These are phyloP conservation scores for Mortierella sp. DNA, from an alignment of 371 early-diverging fungal species.

Conservation along the genomic window DNA sequence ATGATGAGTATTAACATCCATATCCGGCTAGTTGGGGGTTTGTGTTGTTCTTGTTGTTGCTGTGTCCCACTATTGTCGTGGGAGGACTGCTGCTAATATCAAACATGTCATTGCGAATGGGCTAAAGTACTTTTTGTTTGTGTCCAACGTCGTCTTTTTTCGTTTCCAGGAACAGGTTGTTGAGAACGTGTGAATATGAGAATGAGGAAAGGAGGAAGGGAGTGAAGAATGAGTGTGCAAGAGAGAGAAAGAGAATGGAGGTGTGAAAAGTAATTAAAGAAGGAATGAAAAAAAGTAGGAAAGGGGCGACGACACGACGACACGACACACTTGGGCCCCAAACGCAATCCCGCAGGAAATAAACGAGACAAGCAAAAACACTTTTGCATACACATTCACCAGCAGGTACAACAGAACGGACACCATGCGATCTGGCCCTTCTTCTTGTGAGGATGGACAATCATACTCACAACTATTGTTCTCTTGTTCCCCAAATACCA, in stretches of 20 bases:
- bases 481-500: neutral
- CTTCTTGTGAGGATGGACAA: neutral
- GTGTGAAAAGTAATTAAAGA: neutral
- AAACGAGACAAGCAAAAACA: neutral
- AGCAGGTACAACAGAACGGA: neutral
- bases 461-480: neutral
- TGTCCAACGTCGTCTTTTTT: neutral
- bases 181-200: neutral
- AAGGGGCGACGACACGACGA: neutral
- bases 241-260: neutral
- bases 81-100: neutral
- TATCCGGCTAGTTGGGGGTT: conserved; percentile 14
- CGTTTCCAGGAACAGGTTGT: neutral
- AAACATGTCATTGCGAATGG: neutral
- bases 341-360: neutral
- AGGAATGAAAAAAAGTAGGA: neutral
- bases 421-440: neutral
- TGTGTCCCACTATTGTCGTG: neutral
- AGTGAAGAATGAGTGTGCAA: neutral
- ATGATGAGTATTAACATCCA: conserved; percentile 13
- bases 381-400: neutral
- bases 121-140: neutral
- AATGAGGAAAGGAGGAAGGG: neutral
- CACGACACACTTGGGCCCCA: neutral
- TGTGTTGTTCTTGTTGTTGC: neutral